Percentiles rank a stretch among this genome's conserved stretches.
Conservation (phyloP, 176 grass and related monocot genomes). For the Themeda triandra region DNA sequence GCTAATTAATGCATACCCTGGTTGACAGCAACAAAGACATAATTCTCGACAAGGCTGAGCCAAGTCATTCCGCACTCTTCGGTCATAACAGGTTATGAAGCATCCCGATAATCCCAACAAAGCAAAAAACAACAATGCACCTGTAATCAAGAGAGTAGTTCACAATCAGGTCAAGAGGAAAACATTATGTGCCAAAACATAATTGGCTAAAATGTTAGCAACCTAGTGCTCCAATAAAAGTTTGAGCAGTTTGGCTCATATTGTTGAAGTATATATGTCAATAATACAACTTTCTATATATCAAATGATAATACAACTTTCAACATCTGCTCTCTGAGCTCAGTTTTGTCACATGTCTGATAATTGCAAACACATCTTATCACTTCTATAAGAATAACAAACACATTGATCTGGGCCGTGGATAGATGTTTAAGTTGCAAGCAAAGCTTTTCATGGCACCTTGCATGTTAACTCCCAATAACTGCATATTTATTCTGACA, state of each 20-base stretch:
- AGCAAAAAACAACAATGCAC: constrained; percentile 90
- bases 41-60: constrained; percentile 93
- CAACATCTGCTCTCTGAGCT: not conserved
- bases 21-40: constrained; percentile 97
- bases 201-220: constrained; percentile 4
- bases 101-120: constrained; percentile 93
- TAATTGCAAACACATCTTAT: not conserved
- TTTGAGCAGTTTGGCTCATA: not conserved
- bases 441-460: not conserved
- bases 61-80: constrained; percentile 86
- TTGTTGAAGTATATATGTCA: not conserved
- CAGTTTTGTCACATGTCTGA: not conserved
- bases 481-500: not conserved
- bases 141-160: constrained; percentile 38
- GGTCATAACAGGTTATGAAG: constrained; percentile 96
- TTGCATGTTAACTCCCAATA: not conserved
- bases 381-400: not conserved
- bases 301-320: not conserved
- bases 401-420: not conserved
- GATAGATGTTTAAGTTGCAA: not conserved
- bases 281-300: not conserved
- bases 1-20: constrained; percentile 58
- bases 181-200: not conserved
- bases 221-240: not conserved
- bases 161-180: constrained; percentile 5